A percentile compares a stretch with the other conserved stretches of the same genome.
Conservation (phyloP, 1,139 yeast species). For the Saccharomyces hybrid region DNA sequence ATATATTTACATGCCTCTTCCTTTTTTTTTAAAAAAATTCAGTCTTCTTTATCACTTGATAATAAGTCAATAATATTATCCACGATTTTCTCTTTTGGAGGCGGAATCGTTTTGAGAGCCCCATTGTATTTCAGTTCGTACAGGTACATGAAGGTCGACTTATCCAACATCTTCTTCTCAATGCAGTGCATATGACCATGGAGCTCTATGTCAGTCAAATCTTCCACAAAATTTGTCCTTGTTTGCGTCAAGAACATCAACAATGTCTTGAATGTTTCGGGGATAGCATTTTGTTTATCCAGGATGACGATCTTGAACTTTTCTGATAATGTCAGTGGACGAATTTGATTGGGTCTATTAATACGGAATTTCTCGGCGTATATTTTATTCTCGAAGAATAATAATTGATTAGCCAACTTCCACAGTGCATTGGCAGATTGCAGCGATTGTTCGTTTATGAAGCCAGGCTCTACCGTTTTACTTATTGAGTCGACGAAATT, state of each 20-base stretch:
- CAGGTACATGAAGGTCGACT: constrained; percentile 16
- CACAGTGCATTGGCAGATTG: background rate
- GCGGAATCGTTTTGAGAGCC: constrained; percentile 5
- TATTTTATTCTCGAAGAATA: background rate
- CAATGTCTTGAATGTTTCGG: background rate
- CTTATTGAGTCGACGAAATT: background rate
- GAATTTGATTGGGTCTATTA: background rate
- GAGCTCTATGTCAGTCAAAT: constrained; percentile 11
- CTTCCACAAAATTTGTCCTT: constrained; percentile 13
- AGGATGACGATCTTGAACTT: background rate
- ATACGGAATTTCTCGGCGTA: background rate
- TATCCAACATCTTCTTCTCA: constrained; percentile 16
- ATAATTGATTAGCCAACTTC: background rate
- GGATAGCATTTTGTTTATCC: background rate
- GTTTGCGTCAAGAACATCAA: constrained; percentile 11
- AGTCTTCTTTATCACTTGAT: background rate
- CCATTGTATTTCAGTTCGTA: constrained; percentile 9
- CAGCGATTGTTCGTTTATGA: background rate
- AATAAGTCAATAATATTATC: background rate
- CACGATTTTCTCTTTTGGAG: constrained; percentile 1
- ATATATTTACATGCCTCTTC: background rate
- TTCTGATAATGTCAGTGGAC: background rate
- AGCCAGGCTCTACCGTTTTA: background rate
- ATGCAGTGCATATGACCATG: constrained; percentile 13
- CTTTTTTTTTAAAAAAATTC: background rate